Percentiles rank a stretch among this genome's conserved stretches.
Conservation (phyloP, 108 stramenopile species). For the Nannochloropsis oceanica region DNA sequence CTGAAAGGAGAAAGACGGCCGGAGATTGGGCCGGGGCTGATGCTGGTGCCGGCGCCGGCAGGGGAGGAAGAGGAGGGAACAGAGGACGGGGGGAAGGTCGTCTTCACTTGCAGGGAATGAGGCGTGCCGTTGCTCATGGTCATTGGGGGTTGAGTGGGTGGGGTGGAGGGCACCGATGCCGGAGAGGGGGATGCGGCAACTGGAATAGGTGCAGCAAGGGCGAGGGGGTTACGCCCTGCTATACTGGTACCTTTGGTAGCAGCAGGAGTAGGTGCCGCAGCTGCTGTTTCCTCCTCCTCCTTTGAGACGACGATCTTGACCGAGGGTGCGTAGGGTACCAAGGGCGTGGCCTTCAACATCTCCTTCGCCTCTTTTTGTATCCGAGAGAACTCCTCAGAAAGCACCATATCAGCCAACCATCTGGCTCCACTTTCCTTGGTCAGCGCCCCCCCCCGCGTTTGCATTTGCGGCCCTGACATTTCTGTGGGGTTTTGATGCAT, state of each 20-base stretch:
- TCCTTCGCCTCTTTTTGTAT: background rate
- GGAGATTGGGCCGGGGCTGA: background rate
- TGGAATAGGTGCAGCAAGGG: too few species aligned
- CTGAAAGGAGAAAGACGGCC: background rate
- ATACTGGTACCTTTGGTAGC: too few species aligned
- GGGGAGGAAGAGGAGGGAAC: background rate
- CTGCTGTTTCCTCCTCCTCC: background rate
- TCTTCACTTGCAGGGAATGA: background rate
- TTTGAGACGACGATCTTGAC: background rate
- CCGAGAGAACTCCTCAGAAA: background rate
- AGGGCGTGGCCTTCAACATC: background rate
- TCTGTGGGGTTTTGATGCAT: background rate
- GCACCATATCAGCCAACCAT: background rate
- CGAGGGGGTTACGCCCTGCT: too few species aligned
- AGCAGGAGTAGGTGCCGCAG: too few species aligned
- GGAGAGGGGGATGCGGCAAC: too few species aligned
- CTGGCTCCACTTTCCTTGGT: background rate
- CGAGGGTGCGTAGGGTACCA: background rate
- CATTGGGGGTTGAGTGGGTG: too few species aligned
- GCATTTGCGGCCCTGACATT: too few species aligned
- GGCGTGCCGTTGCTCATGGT: too few species aligned
- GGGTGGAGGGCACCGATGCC: too few species aligned
- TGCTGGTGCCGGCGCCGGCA: background rate
- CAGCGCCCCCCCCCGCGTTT: background rate
- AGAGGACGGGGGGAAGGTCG: background rate